Evolutionary conservation across 306 rosid genomes (phyloP).

Genomic region (Arachis hypogaea): DNA sequence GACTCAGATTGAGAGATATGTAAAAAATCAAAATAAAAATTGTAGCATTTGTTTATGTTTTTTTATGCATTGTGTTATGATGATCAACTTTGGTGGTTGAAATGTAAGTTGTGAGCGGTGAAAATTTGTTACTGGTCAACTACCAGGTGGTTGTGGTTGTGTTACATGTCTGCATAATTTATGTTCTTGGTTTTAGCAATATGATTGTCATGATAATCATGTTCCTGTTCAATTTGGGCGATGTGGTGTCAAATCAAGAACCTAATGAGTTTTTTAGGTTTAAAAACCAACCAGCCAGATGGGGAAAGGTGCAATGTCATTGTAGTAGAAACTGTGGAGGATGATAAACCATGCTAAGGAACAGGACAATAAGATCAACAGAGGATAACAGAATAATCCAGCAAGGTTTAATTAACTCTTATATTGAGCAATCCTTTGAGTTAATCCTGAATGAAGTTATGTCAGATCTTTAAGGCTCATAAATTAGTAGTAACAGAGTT

Average conservation of each 20-base stretch:
- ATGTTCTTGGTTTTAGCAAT: slow-evolving; percentile 24
- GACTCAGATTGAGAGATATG: no score
- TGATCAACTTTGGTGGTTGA: slow-evolving; percentile 13
- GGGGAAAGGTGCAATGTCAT: slow-evolving; percentile 33
- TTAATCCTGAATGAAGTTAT: background rate
- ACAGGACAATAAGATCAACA: background rate
- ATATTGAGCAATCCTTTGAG: background rate
- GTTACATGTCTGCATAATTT: background rate
- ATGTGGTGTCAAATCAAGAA: slow-evolving; percentile 37
- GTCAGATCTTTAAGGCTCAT: background rate
- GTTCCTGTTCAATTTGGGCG: slow-evolving; percentile 35
- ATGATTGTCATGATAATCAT: slow-evolving; percentile 8
- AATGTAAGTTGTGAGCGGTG: background rate
- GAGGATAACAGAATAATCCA: slow-evolving; percentile 18
- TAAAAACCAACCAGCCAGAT: slow-evolving; percentile 10
- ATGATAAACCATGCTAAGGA: background rate
- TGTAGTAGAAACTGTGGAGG: slow-evolving; percentile 8
- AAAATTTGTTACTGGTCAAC: slow-evolving; percentile 32
- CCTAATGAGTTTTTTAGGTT: slow-evolving; percentile 32
- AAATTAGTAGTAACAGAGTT: slow-evolving; percentile 9
- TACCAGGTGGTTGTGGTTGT: slow-evolving; percentile 16
- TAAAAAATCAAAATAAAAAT: no score
- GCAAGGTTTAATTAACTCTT: background rate
- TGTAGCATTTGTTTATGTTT: background rate
- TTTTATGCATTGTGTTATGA: slow-evolving; percentile 10